phyloP scores from a whole-genome alignment of 169 alveolate species.

The Plasmodium gaboni region DNA sequence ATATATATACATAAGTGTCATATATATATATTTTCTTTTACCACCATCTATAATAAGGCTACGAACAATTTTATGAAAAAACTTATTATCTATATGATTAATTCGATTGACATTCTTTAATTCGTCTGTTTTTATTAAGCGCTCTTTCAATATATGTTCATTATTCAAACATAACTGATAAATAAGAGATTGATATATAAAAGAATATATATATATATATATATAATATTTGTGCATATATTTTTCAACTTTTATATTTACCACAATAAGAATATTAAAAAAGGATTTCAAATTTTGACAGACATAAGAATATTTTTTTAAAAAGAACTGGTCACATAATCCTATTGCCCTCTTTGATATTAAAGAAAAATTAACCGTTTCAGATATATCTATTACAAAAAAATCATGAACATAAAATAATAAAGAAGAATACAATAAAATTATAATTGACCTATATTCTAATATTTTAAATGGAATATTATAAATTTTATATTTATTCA shows the following conservation, averaged over 20 bases:
- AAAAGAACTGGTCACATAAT: constrained; percentile 23
- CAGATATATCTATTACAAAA: background rate
- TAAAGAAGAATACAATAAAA: constrained; percentile 45
- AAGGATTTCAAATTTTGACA: constrained; percentile 6
- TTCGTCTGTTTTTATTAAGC: constrained; percentile 19
- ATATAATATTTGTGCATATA: background rate
- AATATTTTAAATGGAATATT: constrained; percentile 48
- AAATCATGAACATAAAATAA: constrained; percentile 42
- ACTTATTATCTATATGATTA: constrained; percentile 13
- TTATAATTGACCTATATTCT: constrained; percentile 23
- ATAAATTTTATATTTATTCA: constrained; percentile 26
- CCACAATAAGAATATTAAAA: constrained; percentile 31
- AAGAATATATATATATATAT: background rate
- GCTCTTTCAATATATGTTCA: constrained; percentile 15
- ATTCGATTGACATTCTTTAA: background rate
- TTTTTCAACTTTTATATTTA: background rate
- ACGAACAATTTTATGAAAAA: constrained; percentile 21
- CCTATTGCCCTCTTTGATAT: constrained; percentile 19
- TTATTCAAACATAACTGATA: constrained; percentile 39
- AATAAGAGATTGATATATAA: background rate
- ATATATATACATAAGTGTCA: background rate
- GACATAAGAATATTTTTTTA: background rate
- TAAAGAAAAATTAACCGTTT: constrained; percentile 6
- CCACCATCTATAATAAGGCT: constrained; percentile 24
- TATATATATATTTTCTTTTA: background rate